phyloP scores from a whole-genome alignment of 139 green algal genomes.

The Chlorella sp. region DNA sequence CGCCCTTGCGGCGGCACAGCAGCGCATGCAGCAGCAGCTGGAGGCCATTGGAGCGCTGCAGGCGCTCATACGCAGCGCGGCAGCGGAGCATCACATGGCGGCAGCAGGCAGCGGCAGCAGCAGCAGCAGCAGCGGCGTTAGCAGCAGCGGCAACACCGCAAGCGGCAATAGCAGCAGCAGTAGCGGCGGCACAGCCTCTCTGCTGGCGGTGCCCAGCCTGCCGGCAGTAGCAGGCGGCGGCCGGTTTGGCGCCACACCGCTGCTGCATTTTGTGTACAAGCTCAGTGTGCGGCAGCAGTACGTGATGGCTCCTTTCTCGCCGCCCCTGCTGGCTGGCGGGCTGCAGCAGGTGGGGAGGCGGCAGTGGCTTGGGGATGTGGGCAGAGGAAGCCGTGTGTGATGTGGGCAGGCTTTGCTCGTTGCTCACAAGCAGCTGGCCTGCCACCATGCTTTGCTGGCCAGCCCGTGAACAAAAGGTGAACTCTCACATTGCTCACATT shows the following conservation, averaged over 20 bases:
- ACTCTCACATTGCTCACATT: no score
- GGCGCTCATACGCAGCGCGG: not conserved
- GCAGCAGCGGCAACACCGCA: slow-evolving; percentile 10
- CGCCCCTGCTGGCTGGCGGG: not conserved
- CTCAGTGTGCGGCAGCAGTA: slow-evolving; percentile 23
- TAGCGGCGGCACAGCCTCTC: slow-evolving; percentile 2
- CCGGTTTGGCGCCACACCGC: slow-evolving; percentile 14
- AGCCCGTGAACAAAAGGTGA: no score
- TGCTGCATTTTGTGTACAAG: slow-evolving; percentile 40
- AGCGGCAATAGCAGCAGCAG: not conserved
- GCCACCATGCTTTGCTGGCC: no score
- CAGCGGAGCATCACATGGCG: not conserved
- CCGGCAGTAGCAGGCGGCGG: slow-evolving; percentile 42
- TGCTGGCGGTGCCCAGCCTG: slow-evolving; percentile 44
- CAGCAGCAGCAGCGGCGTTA: slow-evolving; percentile 2
- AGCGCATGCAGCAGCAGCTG: slow-evolving; percentile 32
- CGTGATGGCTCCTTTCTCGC: slow-evolving; percentile 10
- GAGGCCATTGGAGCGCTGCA: slow-evolving; percentile 12
- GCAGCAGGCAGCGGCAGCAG: slow-evolving; percentile 27
- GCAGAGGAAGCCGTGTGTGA: no score
- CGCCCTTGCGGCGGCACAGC: not conserved
- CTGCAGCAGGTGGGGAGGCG: slow-evolving; percentile 35
- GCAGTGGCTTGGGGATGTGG: not conserved
- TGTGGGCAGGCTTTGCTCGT: no score
- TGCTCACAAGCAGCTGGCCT: no score